Evolutionary conservation across 352 stramenopile genomes (phyloP).

Genomic region (Peronospora belbahrii): DNA sequence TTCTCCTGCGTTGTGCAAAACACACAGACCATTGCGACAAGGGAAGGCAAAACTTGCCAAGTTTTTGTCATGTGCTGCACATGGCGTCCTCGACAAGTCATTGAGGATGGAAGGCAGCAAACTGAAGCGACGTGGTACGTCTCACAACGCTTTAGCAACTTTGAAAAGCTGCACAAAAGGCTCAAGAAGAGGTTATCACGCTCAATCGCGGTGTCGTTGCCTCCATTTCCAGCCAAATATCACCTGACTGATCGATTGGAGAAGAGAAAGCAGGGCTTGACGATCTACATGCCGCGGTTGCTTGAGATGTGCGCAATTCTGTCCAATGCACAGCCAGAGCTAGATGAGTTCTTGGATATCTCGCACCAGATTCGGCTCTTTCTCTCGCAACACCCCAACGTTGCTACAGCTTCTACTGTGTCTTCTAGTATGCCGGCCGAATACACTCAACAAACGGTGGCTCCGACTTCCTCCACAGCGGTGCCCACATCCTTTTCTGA

Average conservation of each 20-base stretch:
- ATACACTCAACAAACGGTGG: neutral
- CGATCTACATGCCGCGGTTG: slow-evolving; percentile 23
- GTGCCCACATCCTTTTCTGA: slow-evolving; percentile 17
- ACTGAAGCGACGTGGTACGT: slow-evolving; percentile 29
- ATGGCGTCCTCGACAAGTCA: slow-evolving; percentile 15
- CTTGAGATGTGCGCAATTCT: slow-evolving; percentile 31
- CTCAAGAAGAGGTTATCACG: slow-evolving; percentile 23
- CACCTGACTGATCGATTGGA: slow-evolving; percentile 24
- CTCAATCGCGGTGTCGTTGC: slow-evolving; percentile 14
- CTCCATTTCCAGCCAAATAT: slow-evolving; percentile 37
- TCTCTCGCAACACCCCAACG: slow-evolving; percentile 10
- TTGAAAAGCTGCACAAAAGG: slow-evolving; percentile 30
- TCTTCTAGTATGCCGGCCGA: slow-evolving; percentile 2
- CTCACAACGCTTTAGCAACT: slow-evolving; percentile 41
- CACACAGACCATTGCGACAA: slow-evolving; percentile 21
- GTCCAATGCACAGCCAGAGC: slow-evolving; percentile 21
- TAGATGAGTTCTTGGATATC: slow-evolving; percentile 37
- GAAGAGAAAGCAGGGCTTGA: slow-evolving; percentile 33
- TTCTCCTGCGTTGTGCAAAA: slow-evolving; percentile 27
- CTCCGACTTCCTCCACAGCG: slow-evolving; percentile 9
- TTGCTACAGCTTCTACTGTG: slow-evolving; percentile 9
- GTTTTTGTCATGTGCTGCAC: slow-evolving; percentile 36
- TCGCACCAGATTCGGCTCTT: slow-evolving; percentile 31
- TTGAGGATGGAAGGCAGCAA: neutral
- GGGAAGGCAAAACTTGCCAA: slow-evolving; percentile 14